Conservation (phyloP, 176 grass and related monocot species). For the Paspalum notatum region DNA sequence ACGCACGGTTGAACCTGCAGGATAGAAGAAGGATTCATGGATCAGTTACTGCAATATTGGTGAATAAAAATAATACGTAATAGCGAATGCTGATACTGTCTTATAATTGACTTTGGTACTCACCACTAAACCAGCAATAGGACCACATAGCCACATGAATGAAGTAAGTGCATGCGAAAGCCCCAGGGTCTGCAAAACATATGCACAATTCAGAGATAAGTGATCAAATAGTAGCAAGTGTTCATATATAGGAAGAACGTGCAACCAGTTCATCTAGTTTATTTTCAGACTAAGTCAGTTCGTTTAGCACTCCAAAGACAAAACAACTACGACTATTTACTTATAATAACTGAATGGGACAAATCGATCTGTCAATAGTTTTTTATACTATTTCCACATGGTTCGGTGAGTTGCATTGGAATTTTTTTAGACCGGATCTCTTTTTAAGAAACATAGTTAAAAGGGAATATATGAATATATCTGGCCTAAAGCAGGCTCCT, state of each 20-base stretch:
- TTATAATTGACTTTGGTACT: conserved; percentile 34
- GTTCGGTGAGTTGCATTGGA: background rate
- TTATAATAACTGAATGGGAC: background rate
- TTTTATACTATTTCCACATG: background rate
- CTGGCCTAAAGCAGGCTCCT: background rate
- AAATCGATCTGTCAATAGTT: background rate
- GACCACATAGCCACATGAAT: conserved; percentile 95
- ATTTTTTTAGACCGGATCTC: too few relatives aligned
- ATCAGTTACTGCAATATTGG: background rate
- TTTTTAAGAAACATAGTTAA: background rate
- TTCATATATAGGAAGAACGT: background rate
- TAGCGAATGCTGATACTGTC: background rate
- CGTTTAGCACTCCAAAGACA: conserved; percentile 3
- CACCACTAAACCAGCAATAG: conserved; percentile 86
- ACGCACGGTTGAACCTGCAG: conserved; percentile 80
- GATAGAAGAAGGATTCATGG: background rate
- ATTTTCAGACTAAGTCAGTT: background rate
- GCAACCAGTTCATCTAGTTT: background rate
- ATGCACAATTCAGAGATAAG: conserved; percentile 38
- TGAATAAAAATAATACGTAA: background rate
- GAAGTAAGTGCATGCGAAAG: conserved; percentile 86
- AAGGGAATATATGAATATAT: conserved; percentile 21
- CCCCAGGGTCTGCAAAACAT: conserved; percentile 68
- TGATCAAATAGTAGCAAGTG: background rate
- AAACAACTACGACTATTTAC: background rate